A percentile compares a stretch with the other conserved stretches of the same genome.
phyloP scores from a whole-genome alignment of 1,139 yeast genomes.

The Yamadazyma oceani region DNA sequence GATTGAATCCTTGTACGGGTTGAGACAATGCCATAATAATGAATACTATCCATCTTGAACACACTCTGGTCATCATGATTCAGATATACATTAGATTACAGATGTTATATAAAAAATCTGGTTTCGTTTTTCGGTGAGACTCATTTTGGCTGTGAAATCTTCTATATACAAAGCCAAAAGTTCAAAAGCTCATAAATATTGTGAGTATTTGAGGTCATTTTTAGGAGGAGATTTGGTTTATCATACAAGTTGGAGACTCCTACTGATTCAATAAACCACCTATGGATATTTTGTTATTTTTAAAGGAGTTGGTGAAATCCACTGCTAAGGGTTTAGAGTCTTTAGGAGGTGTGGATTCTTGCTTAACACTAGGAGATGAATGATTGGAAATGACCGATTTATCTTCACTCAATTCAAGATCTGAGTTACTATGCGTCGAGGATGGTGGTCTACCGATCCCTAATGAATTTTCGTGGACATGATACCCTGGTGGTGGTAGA shows the following conservation, averaged over 20 bases:
- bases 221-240: too few species aligned
- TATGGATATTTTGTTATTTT: conserved; percentile 27
- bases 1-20: conserved; percentile 6
- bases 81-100: not conserved
- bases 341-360: conserved; percentile 16
- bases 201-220: too few species aligned
- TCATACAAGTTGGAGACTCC: too few species aligned
- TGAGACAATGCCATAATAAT: not conserved
- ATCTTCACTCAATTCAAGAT: not conserved
- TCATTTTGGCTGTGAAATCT: too few species aligned
- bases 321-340: conserved; percentile 26
- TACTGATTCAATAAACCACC: conserved; percentile 36
- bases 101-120: too few species aligned
- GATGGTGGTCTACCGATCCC: not conserved
- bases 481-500: too few species aligned
- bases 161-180: not conserved
- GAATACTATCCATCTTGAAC: not conserved
- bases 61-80: not conserved
- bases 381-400: not conserved
- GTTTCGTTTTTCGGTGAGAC: too few species aligned
- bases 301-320: conserved; percentile 31
- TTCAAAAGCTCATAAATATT: not conserved
- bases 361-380: conserved; percentile 9
- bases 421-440: not conserved
- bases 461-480: too few species aligned